phyloP scores from a whole-genome alignment of 148 eudicot species.

The Vaccinium vitisidaea region DNA sequence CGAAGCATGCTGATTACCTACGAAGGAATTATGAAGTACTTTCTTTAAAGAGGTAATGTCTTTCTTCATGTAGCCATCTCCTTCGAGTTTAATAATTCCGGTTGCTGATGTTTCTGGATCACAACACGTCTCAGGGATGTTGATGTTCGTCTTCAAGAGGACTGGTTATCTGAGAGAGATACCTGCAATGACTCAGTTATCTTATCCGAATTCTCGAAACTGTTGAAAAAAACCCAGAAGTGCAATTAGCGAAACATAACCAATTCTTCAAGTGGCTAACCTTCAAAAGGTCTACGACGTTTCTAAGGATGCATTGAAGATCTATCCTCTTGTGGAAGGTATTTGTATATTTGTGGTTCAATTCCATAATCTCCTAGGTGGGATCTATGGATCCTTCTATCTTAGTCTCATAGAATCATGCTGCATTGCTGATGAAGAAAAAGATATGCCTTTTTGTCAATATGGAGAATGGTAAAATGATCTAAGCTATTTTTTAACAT shows the following conservation, averaged over 20 bases:
- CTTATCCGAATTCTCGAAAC: constrained; percentile 35
- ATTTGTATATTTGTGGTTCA: neutral
- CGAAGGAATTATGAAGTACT: constrained; percentile 78
- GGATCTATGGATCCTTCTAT: neutral
- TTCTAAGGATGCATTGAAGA: constrained; percentile 6
- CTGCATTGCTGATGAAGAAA: neutral
- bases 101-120: constrained; percentile 6
- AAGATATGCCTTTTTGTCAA: neutral
- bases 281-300: constrained; percentile 11
- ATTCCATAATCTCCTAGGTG: neutral
- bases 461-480: neutral
- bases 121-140: constrained; percentile 47
- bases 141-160: constrained; percentile 62
- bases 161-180: constrained; percentile 74
- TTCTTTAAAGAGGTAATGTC: constrained; percentile 68
- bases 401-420: neutral
- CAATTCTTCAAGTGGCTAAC: constrained; percentile 17
- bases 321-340: neutral
- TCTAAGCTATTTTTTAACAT: neutral
- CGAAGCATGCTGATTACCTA: constrained; percentile 67
- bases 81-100: neutral
- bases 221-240: constrained; percentile 33
- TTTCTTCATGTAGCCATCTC: neutral
- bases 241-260: constrained; percentile 14
- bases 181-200: constrained; percentile 46